phyloP scores from a whole-genome alignment of 345 rosid genomes.

The Eucalyptus cloeziana region DNA sequence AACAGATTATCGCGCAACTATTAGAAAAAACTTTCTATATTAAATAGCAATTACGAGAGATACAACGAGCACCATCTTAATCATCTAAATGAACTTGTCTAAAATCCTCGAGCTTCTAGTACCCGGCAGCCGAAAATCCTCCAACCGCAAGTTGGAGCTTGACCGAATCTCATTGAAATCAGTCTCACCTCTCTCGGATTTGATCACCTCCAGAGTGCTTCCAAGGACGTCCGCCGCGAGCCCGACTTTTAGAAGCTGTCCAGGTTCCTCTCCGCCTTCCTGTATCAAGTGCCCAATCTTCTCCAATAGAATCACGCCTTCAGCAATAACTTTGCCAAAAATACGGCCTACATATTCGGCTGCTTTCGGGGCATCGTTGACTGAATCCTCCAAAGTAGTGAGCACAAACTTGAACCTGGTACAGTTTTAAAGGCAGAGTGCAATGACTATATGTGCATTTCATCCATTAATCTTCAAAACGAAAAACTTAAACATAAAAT shows the following conservation, averaged over 20 bases:
- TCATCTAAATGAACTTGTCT: conserved; percentile 58
- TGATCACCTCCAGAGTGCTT: conserved; percentile 53
- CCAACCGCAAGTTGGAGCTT: conserved; percentile 46
- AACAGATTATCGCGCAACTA: conserved; percentile 1
- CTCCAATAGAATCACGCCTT: conserved; percentile 31
- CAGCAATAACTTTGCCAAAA: conserved; percentile 42
- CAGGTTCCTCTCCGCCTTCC: conserved; percentile 71
- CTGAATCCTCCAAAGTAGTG: conserved; percentile 67
- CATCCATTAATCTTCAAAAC: background rate
- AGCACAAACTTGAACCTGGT: conserved; percentile 71
- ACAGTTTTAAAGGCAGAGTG: background rate
- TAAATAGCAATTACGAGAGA: conserved; percentile 1
- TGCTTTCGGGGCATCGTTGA: conserved; percentile 91
- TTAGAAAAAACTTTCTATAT: conserved; percentile 11
- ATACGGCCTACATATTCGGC: conserved; percentile 70
- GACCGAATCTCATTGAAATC: conserved; percentile 31
- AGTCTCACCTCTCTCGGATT: conserved; percentile 46
- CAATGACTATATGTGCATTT: background rate
- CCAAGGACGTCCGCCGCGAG: conserved; percentile 84
- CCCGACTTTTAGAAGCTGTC: conserved; percentile 43
- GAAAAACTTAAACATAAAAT: background rate
- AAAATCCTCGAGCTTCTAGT: conserved; percentile 48
- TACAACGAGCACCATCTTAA: conserved; percentile 28
- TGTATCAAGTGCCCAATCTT: conserved; percentile 47
- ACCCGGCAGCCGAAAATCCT: conserved; percentile 59